Conservation (phyloP, 129 eudicot species). For the Rutidosis leptorrhynchoides region DNA sequence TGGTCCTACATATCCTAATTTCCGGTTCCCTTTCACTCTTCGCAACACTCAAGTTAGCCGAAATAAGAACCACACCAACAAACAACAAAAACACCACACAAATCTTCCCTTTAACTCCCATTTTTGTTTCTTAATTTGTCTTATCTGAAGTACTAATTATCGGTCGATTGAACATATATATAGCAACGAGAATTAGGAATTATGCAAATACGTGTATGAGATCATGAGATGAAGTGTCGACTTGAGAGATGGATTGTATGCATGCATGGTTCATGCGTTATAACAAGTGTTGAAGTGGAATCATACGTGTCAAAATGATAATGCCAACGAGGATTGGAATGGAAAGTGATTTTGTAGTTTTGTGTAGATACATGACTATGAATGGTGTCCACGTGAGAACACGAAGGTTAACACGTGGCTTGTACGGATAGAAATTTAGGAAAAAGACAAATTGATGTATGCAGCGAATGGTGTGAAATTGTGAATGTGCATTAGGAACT, state of each 20-base stretch:
- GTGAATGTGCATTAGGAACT: background rate
- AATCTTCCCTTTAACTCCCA: conserved; percentile 33
- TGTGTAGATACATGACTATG: background rate
- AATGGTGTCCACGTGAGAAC: conserved; percentile 30
- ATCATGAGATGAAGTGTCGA: conserved; percentile 44
- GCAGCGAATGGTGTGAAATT: conserved; percentile 3
- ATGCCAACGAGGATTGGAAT: conserved; percentile 17
- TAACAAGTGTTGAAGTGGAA: conserved; percentile 19
- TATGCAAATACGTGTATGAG: background rate
- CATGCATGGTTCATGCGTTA: conserved; percentile 11
- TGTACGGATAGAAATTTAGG: conserved; percentile 14
- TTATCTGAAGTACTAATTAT: too few relatives aligned
- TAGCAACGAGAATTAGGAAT: background rate
- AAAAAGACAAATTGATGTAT: conserved; percentile 15
- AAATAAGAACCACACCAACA: conserved; percentile 22
- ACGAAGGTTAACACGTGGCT: conserved; percentile 36
- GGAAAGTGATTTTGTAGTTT: background rate
- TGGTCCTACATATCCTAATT: conserved; percentile 35
- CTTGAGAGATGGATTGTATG: conserved; percentile 6
- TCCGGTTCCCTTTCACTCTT: conserved; percentile 37
- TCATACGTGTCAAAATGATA: conserved; percentile 25
- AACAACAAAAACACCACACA: conserved; percentile 26
- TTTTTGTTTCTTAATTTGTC: too few relatives aligned
- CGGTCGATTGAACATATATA: too few relatives aligned
- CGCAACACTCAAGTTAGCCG: conserved; percentile 19